phyloP scores from a whole-genome alignment of 345 rosid species.

The Noccaea bulbosa region DNA sequence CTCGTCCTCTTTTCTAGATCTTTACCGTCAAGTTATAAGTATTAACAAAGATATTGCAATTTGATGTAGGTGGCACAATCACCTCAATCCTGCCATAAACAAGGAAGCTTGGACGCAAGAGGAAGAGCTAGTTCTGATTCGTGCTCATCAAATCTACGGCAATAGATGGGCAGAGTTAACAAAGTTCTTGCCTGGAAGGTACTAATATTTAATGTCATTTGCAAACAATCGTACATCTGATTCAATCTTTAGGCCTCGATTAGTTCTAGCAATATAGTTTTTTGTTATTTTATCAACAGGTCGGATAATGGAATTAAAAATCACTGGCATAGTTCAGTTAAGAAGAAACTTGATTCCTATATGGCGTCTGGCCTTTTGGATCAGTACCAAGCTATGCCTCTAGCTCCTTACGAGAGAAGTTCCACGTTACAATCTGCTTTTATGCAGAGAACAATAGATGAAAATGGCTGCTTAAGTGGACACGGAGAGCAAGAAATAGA shows the following conservation, averaged over 20 bases:
- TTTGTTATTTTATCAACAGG: conserved; percentile 58
- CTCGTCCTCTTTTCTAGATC: conserved; percentile 8
- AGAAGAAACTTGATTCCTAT: conserved; percentile 94
- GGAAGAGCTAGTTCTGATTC: conserved; percentile 93
- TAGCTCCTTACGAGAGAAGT: conserved; percentile 60
- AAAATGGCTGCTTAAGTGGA: conserved; percentile 51
- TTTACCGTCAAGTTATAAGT: conserved; percentile 14
- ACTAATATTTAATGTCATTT: conserved; percentile 25
- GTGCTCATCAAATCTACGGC: conserved; percentile 95
- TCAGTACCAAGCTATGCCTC: conserved; percentile 79
- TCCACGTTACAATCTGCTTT: conserved; percentile 53
- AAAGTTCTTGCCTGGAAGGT: conserved; percentile 99
- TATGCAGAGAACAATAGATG: conserved; percentile 66
- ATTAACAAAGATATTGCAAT: conserved; percentile 18
- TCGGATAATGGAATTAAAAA: conserved; percentile 97
- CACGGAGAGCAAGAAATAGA: conserved; percentile 59
- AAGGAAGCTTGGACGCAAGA: conserved; percentile 99
- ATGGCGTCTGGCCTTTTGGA: conserved; percentile 87
- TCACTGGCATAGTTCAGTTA: conserved; percentile 99
- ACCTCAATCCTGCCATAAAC: conserved; percentile 93
- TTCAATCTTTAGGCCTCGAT: conserved; percentile 1
- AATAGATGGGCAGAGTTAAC: conserved; percentile 99
- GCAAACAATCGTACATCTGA: conserved; percentile 11
- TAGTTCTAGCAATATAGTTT: conserved; percentile 2
- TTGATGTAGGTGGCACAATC: conserved; percentile 94